Conservation (phyloP, 192 early-diverging fungal genomes). For the Podila minutissima region DNA sequence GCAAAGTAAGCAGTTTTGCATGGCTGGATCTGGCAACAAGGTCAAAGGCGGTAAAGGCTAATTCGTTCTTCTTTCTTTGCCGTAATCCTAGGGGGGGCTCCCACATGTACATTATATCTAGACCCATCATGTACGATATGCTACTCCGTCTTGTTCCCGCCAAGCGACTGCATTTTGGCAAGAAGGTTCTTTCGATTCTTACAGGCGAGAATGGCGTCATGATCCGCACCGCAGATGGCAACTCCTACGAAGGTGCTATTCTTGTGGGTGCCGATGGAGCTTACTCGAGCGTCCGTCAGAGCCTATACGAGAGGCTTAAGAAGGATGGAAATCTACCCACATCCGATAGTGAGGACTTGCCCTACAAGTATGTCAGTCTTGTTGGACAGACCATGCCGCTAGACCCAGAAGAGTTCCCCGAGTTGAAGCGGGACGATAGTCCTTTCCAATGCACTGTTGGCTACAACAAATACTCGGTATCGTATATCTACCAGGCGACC, state of each 20-base stretch:
- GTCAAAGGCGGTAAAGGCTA: too few relatives aligned
- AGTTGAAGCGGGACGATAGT: neutral
- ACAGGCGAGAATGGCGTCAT: neutral
- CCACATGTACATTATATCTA: neutral
- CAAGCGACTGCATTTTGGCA: too few relatives aligned
- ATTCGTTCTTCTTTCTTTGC: neutral
- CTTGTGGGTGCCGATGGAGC: conserved; percentile 12
- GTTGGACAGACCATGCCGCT: conserved; percentile 3
- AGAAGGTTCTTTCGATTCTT: too few relatives aligned
- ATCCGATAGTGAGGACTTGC: neutral
- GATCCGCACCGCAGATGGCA: neutral
- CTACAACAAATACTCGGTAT: neutral
- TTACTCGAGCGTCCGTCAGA: conserved; percentile 2
- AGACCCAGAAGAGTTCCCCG: neutral
- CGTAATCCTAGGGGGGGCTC: neutral
- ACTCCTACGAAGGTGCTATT: neutral
- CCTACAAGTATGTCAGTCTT: neutral
- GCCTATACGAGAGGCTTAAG: neutral
- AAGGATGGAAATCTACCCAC: neutral
- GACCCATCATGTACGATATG: neutral
- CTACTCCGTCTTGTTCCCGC: neutral
- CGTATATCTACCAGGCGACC: too few relatives aligned
- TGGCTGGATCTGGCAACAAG: too few relatives aligned
- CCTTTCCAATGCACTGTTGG: neutral
- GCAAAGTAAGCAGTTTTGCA: too few relatives aligned